Evolutionary conservation across 192 early-diverging fungal species (phyloP).

Genomic region (Coemansia sp.): DNA sequence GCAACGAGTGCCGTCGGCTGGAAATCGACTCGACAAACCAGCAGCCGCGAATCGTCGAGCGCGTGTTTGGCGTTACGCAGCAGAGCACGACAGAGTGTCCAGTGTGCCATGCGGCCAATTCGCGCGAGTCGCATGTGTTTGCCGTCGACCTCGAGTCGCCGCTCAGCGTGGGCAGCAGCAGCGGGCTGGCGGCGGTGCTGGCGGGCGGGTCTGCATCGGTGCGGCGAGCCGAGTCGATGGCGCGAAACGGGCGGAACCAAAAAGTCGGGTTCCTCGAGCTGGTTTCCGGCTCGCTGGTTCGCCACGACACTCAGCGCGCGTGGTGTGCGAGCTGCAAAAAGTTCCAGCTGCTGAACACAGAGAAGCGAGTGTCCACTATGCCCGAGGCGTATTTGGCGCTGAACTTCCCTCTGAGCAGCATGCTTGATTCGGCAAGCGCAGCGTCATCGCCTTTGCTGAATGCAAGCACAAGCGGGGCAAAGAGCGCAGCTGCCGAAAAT

Average conservation of each 20-base stretch:
- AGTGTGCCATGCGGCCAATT: conserved; percentile 61
- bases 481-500: not conserved
- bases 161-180: conserved; percentile 24
- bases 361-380: conserved; percentile 62
- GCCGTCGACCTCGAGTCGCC: conserved; percentile 83
- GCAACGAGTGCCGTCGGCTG: conserved; percentile 60
- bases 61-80: conserved; percentile 33
- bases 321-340: conserved; percentile 84
- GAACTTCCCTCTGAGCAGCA: conserved; percentile 62
- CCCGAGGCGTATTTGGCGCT: conserved; percentile 72
- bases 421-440: not conserved
- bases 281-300: conserved; percentile 19
- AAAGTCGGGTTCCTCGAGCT: conserved; percentile 27
- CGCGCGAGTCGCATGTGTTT: conserved; percentile 70
- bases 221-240: conserved; percentile 31
- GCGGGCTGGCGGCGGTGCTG: conserved; percentile 35
- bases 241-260: conserved; percentile 1
- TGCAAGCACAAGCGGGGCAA: not conserved
- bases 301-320: conserved; percentile 54
- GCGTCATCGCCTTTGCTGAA: not conserved
- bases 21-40: not conserved
- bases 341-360: conserved; percentile 78
- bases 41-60: conserved; percentile 19
- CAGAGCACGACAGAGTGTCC: conserved; percentile 57
- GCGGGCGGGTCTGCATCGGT: conserved; percentile 47